Percentiles rank a stretch among this genome's conserved stretches.
These are phyloP conservation scores for Alternaria triticina DNA, from an alignment of 2,329 filamentous ascomycete species.

Conservation along the genomic window DNA sequence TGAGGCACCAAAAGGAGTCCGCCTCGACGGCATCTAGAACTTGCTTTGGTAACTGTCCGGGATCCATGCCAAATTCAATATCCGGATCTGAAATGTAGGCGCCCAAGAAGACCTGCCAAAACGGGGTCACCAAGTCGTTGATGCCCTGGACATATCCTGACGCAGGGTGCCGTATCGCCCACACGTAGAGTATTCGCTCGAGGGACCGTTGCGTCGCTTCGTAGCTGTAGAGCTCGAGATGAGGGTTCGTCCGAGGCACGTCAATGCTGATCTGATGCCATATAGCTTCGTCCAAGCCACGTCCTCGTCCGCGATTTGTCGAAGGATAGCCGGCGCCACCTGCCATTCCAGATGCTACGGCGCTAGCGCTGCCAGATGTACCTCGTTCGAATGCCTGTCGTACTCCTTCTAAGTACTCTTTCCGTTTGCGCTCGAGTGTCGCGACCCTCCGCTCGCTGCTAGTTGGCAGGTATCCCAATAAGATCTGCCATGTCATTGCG, in stretches of 20 bases:
- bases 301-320: conserved; percentile 65
- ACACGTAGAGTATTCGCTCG: conserved; percentile 94
- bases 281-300: conserved; percentile 92
- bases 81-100: conserved; percentile 94
- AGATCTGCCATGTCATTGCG: conserved; percentile 97
- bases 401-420: conserved; percentile 95
- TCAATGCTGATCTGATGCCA: conserved; percentile 99
- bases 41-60: conserved; percentile 85
- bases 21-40: conserved; percentile 97
- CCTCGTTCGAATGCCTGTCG: conserved; percentile 67
- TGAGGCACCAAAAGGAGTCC: conserved; percentile 97
- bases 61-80: conserved; percentile 94
- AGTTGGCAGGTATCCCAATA: conserved; percentile 95
- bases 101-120: conserved; percentile 96
- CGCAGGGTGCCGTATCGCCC: conserved; percentile 96
- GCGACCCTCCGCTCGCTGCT: conserved; percentile 91
- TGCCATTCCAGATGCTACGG: conserved; percentile 61
- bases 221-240: conserved; percentile 92
- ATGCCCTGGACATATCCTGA: conserved; percentile 99
- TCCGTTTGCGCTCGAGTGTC: conserved; percentile 90
- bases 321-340: conserved; percentile 52
- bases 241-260: conserved; percentile 93
- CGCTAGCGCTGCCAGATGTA: conserved; percentile 48
- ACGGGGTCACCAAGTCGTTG: conserved; percentile 96
- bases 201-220: conserved; percentile 94